phyloP scores from a whole-genome alignment of 306 rosid genomes.

The Citrullus colocynthis region DNA sequence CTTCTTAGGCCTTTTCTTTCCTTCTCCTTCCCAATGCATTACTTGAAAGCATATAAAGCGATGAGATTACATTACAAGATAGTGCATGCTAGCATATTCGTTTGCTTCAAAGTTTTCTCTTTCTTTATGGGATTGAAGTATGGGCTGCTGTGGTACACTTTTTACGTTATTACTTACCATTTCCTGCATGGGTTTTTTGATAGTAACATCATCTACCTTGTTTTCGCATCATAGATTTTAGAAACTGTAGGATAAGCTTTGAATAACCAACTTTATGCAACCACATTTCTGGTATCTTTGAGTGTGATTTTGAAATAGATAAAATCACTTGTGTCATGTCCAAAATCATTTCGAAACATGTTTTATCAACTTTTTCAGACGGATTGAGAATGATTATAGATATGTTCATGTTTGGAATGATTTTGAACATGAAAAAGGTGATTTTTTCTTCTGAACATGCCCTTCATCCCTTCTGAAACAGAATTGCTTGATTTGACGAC shows the following conservation, averaged over 20 bases:
- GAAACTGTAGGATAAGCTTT: neutral
- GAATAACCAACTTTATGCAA: neutral
- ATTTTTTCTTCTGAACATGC: no score
- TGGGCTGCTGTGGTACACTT: slow-evolving; percentile 1
- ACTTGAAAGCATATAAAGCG: neutral
- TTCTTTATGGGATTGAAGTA: slow-evolving; percentile 1
- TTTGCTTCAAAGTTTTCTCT: neutral
- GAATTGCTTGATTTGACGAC: neutral
- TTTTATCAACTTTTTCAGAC: no score
- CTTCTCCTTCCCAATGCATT: neutral
- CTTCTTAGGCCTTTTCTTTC: neutral
- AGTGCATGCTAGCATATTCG: slow-evolving; percentile 3
- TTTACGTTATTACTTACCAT: slow-evolving; percentile 3
- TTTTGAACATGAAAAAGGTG: no score
- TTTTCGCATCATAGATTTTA: neutral
- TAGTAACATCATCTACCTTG: neutral
- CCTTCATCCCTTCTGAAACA: neutral
- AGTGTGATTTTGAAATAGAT: no score
- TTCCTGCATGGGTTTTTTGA: neutral
- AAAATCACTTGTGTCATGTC: no score
- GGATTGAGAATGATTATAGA: no score
- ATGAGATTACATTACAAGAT: neutral
- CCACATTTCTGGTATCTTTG: neutral
- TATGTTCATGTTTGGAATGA: no score
- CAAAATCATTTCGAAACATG: no score